phyloP scores from a whole-genome alignment of 139 green algal species.

The Zygnema cylindricum region DNA sequence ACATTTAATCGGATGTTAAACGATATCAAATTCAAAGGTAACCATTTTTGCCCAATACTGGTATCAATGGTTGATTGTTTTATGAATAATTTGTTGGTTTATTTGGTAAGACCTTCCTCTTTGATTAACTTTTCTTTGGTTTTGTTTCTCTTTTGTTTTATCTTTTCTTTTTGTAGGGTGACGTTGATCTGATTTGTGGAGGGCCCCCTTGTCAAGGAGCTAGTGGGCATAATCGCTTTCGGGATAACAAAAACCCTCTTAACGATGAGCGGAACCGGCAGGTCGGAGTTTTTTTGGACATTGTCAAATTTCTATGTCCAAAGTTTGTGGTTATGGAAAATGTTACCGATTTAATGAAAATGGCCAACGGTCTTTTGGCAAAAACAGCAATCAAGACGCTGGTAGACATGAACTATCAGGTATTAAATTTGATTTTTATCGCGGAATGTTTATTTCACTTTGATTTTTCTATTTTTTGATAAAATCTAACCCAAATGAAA shows the following conservation, averaged over 20 bases:
- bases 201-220: conserved; percentile 83
- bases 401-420: conserved; percentile 54
- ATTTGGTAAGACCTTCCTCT: not conserved
- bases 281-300: conserved; percentile 59
- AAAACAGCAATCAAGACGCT: conserved; percentile 37
- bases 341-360: conserved; percentile 56
- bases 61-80: not conserved
- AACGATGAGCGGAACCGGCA: conserved; percentile 58
- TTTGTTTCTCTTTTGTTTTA: not conserved
- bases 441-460: no score
- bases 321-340: conserved; percentile 62
- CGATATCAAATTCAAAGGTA: not conserved
- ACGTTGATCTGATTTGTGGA: conserved; percentile 77
- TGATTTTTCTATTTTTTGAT: no score
- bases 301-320: conserved; percentile 57
- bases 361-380: conserved; percentile 21
- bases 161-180: conserved; percentile 56
- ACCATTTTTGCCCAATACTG: not conserved
- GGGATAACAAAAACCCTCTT: conserved; percentile 30
- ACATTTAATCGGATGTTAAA: not conserved
- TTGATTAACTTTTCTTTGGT: not conserved
- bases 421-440: no score
- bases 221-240: conserved; percentile 74
- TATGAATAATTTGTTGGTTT: not conserved
- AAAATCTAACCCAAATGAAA: no score